phyloP scores from a whole-genome alignment of 2,329 filamentous ascomycete species.

The Xylariaceae sp. region DNA sequence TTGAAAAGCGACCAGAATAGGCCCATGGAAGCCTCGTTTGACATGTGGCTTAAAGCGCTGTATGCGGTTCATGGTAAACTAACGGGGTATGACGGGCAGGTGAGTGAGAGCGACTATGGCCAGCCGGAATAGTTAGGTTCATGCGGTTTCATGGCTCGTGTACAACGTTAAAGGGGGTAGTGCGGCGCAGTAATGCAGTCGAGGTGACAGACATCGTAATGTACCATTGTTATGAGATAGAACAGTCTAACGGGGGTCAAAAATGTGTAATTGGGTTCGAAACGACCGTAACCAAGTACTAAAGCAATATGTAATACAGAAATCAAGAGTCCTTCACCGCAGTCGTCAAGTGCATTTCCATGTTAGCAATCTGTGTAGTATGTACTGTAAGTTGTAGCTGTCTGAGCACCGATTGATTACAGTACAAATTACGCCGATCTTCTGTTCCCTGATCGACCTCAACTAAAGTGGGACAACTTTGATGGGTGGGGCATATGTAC shows the following conservation, averaged over 20 bases:
- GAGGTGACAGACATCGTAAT: no score
- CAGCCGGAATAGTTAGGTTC: slow-evolving; percentile 13
- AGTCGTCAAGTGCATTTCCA: no score
- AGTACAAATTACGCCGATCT: background rate
- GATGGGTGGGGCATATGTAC: background rate
- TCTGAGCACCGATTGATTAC: no score
- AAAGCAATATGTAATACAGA: no score
- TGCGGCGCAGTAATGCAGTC: background rate
- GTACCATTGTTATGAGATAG: background rate
- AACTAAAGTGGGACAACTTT: background rate
- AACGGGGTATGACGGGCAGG: slow-evolving; percentile 32
- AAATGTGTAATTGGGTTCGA: background rate
- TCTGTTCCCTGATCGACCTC: background rate
- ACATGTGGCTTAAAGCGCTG: slow-evolving; percentile 54
- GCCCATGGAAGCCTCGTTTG: slow-evolving; percentile 48
- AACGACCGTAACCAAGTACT: no score
- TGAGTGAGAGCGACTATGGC: slow-evolving; percentile 41
- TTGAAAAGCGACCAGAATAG: slow-evolving; percentile 33
- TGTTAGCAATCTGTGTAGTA: no score
- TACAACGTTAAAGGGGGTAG: background rate
- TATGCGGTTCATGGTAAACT: slow-evolving; percentile 50
- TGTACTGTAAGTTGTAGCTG: no score
- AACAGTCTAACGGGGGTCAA: background rate
- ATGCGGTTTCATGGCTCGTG: background rate
- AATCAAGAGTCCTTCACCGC: no score